Evolutionary conservation across 2,329 filamentous ascomycete genomes (phyloP).

Genomic region (Zasmidium citrigriseum): DNA sequence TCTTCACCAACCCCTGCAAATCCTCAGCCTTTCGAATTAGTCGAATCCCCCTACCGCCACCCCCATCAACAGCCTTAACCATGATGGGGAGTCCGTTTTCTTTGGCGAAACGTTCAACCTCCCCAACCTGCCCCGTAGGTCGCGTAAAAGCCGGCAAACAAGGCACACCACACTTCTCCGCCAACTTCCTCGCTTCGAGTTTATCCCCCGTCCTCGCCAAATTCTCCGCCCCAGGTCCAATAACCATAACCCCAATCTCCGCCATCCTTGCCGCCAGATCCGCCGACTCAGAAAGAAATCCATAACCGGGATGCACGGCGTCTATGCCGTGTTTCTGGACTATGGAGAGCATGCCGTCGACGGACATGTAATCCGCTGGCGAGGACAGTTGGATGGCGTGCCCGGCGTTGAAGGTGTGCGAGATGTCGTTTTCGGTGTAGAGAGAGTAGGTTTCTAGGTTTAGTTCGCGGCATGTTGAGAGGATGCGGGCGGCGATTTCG

Average conservation of each 20-base stretch:
- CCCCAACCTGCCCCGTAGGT: constrained; percentile 45
- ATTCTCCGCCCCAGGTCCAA: constrained; percentile 60
- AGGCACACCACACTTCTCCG: constrained; percentile 54
- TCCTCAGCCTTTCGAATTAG: constrained; percentile 49
- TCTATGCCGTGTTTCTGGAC: constrained; percentile 55
- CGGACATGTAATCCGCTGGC: constrained; percentile 55
- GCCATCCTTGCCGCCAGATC: constrained; percentile 52
- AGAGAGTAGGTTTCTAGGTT: constrained; percentile 57
- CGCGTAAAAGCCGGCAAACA: constrained; percentile 50
- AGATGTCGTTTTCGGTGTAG: constrained; percentile 57
- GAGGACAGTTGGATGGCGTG: constrained; percentile 55
- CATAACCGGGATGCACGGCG: constrained; percentile 61
- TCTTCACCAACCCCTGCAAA: constrained; percentile 48
- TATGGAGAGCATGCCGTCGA: constrained; percentile 50
- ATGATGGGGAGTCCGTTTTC: constrained; percentile 57
- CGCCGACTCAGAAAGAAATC: constrained; percentile 61
- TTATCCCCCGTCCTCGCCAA: constrained; percentile 60
- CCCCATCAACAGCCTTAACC: constrained; percentile 66
- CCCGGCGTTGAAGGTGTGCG: constrained; percentile 55
- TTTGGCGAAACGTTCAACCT: constrained; percentile 60
- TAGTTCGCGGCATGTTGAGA: constrained; percentile 61
- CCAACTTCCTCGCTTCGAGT: constrained; percentile 54
- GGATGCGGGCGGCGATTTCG: constrained; percentile 64
- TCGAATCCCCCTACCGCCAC: constrained; percentile 62
- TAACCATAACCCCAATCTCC: constrained; percentile 50